Conservation (phyloP, 2,329 filamentous ascomycete genomes). For the Ramularia endophylla region DNA sequence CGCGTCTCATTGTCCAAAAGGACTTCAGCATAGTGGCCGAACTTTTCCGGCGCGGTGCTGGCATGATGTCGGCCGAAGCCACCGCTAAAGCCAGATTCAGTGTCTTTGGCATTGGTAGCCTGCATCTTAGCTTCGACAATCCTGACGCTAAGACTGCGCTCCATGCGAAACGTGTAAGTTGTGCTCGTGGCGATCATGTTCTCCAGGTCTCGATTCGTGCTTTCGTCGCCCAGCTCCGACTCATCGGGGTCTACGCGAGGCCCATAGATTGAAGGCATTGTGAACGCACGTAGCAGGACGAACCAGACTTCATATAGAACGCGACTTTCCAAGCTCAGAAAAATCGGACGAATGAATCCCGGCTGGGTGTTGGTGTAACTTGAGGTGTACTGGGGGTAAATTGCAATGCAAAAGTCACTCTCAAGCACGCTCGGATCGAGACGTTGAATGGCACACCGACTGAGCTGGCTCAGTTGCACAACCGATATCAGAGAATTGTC, state of each 20-base stretch:
- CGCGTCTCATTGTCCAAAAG: constrained; percentile 74
- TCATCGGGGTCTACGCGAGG: constrained; percentile 30
- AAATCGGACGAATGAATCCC: constrained; percentile 81
- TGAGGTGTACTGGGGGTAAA: constrained; percentile 87
- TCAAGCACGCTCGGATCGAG: constrained; percentile 86
- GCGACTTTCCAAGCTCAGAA: constrained; percentile 77
- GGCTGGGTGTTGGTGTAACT: constrained; percentile 58
- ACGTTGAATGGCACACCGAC: constrained; percentile 82
- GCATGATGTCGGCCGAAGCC: constrained; percentile 14
- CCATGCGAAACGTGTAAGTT: constrained; percentile 61
- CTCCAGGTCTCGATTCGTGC: constrained; percentile 16
- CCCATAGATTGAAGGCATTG: constrained; percentile 84
- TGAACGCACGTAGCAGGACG: constrained; percentile 82
- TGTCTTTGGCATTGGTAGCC: constrained; percentile 12
- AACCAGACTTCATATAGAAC: constrained; percentile 98
- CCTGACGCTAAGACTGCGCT: constrained; percentile 53
- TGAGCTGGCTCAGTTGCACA: constrained; percentile 82
- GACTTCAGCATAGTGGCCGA: constrained; percentile 74
- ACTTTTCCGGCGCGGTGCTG: constrained; percentile 30
- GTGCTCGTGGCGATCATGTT: constrained; percentile 32
- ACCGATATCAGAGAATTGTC: constrained; percentile 74
- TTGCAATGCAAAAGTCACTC: constrained; percentile 88
- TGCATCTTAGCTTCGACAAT: constrained; percentile 57
- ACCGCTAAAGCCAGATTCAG: constrained; percentile 20
- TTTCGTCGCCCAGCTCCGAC: constrained; percentile 14